A percentile compares a stretch with the other conserved stretches of the same genome.
phyloP scores from a whole-genome alignment of 1,284 basidiomycete genomes.

The Sanghuangporus sanghuang region DNA sequence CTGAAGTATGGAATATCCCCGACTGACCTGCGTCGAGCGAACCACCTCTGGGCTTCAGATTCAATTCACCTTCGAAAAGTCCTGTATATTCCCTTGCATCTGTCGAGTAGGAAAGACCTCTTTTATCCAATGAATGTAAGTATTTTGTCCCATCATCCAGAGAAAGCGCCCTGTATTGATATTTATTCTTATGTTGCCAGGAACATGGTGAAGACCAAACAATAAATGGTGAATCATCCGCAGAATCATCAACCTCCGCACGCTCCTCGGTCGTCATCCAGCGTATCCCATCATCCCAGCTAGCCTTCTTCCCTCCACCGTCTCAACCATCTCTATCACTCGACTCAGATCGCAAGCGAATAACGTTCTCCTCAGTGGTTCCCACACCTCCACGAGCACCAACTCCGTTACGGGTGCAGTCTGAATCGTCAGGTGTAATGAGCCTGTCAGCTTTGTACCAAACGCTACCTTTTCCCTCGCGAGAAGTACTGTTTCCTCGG shows the following conservation, averaged over 20 bases:
- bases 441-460: slow-evolving; percentile 5
- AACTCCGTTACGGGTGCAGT: slow-evolving; percentile 8
- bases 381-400: not conserved
- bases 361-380: not conserved
- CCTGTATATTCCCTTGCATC: slow-evolving; percentile 71
- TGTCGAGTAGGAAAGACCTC: slow-evolving; percentile 27
- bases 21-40: slow-evolving; percentile 76
- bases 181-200: not conserved
- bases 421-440: not conserved
- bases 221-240: slow-evolving; percentile 8
- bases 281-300: slow-evolving; percentile 46
- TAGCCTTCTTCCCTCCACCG: slow-evolving; percentile 60
- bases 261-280: slow-evolving; percentile 35
- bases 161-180: not conserved
- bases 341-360: slow-evolving; percentile 7
- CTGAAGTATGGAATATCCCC: slow-evolving; percentile 83
- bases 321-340: slow-evolving; percentile 23
- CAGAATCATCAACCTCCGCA: slow-evolving; percentile 7
- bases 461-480: slow-evolving; percentile 2
- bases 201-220: slow-evolving; percentile 24
- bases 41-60: slow-evolving; percentile 89
- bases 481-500: slow-evolving; percentile 2
- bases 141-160: not conserved
- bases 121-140: not conserved
- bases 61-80: slow-evolving; percentile 80